Percentiles rank a stretch among this genome's conserved stretches.
Conservation (phyloP, 1,284 basidiomycete species). For the Marasmius oreades region DNA sequence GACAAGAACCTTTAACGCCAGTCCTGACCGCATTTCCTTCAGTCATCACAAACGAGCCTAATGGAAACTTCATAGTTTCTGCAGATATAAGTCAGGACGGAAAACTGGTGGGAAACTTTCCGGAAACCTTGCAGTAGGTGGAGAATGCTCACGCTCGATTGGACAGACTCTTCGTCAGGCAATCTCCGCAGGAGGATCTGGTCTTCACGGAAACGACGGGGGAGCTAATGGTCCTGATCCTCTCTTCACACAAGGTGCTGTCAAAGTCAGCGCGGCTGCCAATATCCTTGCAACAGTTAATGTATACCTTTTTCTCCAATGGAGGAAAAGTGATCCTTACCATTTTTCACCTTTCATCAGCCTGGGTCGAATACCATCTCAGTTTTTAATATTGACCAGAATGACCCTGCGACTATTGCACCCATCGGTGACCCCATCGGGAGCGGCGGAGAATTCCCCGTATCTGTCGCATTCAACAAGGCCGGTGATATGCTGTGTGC, state of each 20-base stretch:
- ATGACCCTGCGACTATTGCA: slow-evolving; percentile 34
- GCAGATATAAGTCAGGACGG: slow-evolving; percentile 26
- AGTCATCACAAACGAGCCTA: slow-evolving; percentile 35
- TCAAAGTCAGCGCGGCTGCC: slow-evolving; percentile 37
- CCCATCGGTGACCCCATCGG: slow-evolving; percentile 39
- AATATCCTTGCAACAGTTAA: slow-evolving; percentile 43
- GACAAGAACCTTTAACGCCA: neutral
- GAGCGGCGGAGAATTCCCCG: slow-evolving; percentile 46
- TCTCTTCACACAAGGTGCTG: slow-evolving; percentile 43
- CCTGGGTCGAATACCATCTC: slow-evolving; percentile 46
- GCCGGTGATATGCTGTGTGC: slow-evolving; percentile 37
- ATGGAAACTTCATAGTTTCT: slow-evolving; percentile 30
- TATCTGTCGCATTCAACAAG: slow-evolving; percentile 41
- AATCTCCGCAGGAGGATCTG: slow-evolving; percentile 35
- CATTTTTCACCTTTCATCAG: slow-evolving; percentile 20
- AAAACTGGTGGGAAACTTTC: slow-evolving; percentile 21
- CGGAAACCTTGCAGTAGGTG: neutral
- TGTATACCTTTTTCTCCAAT: slow-evolving; percentile 24
- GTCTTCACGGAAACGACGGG: slow-evolving; percentile 35
- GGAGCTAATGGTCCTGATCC: slow-evolving; percentile 35
- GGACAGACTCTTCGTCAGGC: slow-evolving; percentile 29
- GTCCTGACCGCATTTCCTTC: neutral
- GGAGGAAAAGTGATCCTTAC: neutral
- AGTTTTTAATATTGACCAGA: slow-evolving; percentile 41
- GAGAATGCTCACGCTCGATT: neutral